Evolutionary conservation across 2,329 filamentous ascomycete species (phyloP), one percentile per base, ranked within the genome.

Genomic region (Apiospora kogelbergensis): DNA sequence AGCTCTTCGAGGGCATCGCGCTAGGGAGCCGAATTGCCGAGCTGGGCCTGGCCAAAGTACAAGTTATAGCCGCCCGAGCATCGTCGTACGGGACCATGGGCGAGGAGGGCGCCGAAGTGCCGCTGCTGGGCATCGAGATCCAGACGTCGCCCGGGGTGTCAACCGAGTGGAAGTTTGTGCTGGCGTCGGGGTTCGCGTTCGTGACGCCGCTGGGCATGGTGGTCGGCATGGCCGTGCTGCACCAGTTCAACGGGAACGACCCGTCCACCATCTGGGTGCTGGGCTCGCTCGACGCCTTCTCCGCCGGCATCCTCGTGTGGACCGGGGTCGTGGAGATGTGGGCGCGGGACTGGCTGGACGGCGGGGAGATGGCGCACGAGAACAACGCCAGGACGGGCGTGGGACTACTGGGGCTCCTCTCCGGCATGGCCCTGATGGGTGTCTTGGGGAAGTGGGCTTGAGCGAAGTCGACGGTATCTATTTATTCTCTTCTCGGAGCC

Each of bases 191-290:
- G 0, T 89, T 88, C 72, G 80, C 84, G 0, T 75, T 88, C 26
- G 86, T 88, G 68, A 89, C 87, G 0, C 87, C 87, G 0, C 77
- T 89, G 17, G 87, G 87, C 1, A 89, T 89, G 86, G 84, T 84
- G 0, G 87, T 89, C 64, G 87, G 87, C 2, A 81, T 89, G 33
- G 86, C 85, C 1, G 85, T 88, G 2, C 74, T 88, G n/a, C 79
- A 85, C 65, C 74, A 79, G 3, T 89, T 88, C 76, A 89, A 89
- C 70, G 86, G 85, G 3, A 88, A 87, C 68, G 82, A 86, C 64
- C 79, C 79, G 3, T 79, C 79, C 22, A 89, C 86, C 0, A 80
- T 89, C 42, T 75, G 89, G 60, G 84, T 85, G 1, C 84, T 89
- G 37, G 87, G 85, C 1, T 87, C 85, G 1, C 77, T 89, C 1